Evolutionary conservation across 2,329 filamentous ascomycete species (phyloP), one percentile per base, ranked within the genome.

Genomic region (Diaporthe eres): DNA sequence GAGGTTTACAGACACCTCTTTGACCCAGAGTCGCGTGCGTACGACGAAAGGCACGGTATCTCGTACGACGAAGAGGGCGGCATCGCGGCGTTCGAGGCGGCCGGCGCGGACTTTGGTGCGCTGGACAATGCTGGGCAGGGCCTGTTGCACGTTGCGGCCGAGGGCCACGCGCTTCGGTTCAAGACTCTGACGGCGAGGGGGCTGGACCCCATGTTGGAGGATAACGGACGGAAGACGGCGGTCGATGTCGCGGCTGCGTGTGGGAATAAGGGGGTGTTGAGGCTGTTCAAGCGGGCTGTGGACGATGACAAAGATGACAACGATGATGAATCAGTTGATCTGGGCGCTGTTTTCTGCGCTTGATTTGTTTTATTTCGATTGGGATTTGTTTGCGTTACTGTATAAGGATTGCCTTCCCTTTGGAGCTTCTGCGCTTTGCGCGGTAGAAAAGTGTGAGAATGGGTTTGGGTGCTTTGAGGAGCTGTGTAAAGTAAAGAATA

Each of bases 251-350:
- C 51, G 51, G 51, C 51, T 17, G 51, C 51, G 25, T 55, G 51
- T 55, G 51, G 51, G 51, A 55, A 55, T 55, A 55, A 55, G 51
- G 51, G 25, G 51, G 51, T 55, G 51, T 19, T 55, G 51, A 55
- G 25, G 51, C 25, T 55, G 51, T 55, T 55, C 51, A 55, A 13
- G 13, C 51, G 51, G n/a, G 51, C 12, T 31, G 51, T 55, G 51
- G 51, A 31, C 25, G 51, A 31, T 17, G 51, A 28, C 51, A 12
- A 28, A 55, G 51, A 28, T 28, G 25, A 31, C 51, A 5, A 13
- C 25, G 12, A 55, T 13, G n/a, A 55, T 9, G 51, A 8, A 55
- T 31, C 13, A 4, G 51, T 55, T 31, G 51, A 55, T 55, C n/a
- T 8, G 51, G 17, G 4, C 25, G 51, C 10, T 55, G 25, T 55